Conservation (phyloP, 2,329 filamentous ascomycete species). For the Botrytis hyacinthi region DNA sequence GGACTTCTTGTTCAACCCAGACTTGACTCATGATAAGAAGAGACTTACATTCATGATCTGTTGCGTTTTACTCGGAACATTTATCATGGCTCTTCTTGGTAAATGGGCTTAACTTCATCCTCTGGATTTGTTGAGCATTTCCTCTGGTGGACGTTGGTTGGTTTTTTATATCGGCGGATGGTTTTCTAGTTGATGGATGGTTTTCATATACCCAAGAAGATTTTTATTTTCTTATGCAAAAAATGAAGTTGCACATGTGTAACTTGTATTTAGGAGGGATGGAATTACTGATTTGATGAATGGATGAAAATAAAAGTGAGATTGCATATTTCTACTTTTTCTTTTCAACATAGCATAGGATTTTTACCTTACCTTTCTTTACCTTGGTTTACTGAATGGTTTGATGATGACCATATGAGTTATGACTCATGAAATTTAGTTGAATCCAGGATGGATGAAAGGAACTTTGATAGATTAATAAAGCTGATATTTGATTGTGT, state of each 20-base stretch:
- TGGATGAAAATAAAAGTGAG: background rate
- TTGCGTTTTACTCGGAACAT: conserved; percentile 44
- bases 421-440: conserved; percentile 12
- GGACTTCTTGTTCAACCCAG: conserved; percentile 50
- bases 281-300: background rate
- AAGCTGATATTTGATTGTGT: background rate
- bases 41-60: conserved; percentile 45
- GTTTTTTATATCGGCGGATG: background rate
- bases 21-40: conserved; percentile 42
- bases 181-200: background rate
- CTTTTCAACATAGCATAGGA: background rate
- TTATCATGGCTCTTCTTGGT: conserved; percentile 49
- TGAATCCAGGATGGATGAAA: background rate
- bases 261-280: background rate
- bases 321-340: background rate
- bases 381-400: background rate
- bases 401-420: background rate
- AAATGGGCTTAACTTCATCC: conserved; percentile 45
- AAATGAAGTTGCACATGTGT: background rate
- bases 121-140: background rate
- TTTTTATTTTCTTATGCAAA: background rate
- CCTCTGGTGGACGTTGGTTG: background rate
- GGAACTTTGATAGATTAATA: background rate
- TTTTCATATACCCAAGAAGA: conserved; percentile 4
- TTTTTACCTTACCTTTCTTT: background rate